Percentiles rank a stretch among this genome's conserved stretches.
phyloP scores from a whole-genome alignment of 2,329 filamentous ascomycete genomes.

The Juglanconis sp. region DNA sequence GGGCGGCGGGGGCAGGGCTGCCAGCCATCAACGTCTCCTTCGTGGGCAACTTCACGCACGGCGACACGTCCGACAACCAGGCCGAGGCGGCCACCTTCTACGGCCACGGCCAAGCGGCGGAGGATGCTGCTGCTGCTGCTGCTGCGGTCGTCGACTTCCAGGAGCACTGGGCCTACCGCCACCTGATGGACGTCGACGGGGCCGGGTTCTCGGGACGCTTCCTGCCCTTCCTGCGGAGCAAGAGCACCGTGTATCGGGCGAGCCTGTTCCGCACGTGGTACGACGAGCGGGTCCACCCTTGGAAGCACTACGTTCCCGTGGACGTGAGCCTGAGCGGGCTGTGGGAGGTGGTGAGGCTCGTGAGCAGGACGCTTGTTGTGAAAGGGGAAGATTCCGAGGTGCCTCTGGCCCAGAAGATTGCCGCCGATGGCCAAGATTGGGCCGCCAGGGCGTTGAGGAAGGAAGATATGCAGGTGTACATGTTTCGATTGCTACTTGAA shows the following conservation, averaged over 20 bases:
- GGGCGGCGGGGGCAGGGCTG: not conserved
- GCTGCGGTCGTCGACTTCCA: conserved; percentile 27
- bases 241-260: conserved; percentile 54
- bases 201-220: conserved; percentile 48
- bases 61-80: conserved; percentile 31
- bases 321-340: conserved; percentile 39
- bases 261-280: conserved; percentile 65
- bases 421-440: conserved; percentile 52
- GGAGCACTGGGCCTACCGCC: conserved; percentile 44
- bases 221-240: conserved; percentile 47
- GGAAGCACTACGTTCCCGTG: conserved; percentile 63
- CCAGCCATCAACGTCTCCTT: conserved; percentile 33
- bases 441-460: conserved; percentile 49
- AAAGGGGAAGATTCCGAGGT: not conserved
- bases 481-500: conserved; percentile 51
- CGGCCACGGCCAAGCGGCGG: conserved; percentile 20
- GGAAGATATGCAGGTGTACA: conserved; percentile 59
- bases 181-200: conserved; percentile 59
- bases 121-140: conserved; percentile 16
- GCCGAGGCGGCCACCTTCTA: conserved; percentile 32
- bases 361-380: conserved; percentile 21
- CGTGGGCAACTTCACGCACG: conserved; percentile 34
- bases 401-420: conserved; percentile 46
- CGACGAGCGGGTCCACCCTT: conserved; percentile 56
- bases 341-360: conserved; percentile 26